phyloP scores from a whole-genome alignment of 1,139 yeast genomes.

The Geotrichum carabidarum region DNA sequence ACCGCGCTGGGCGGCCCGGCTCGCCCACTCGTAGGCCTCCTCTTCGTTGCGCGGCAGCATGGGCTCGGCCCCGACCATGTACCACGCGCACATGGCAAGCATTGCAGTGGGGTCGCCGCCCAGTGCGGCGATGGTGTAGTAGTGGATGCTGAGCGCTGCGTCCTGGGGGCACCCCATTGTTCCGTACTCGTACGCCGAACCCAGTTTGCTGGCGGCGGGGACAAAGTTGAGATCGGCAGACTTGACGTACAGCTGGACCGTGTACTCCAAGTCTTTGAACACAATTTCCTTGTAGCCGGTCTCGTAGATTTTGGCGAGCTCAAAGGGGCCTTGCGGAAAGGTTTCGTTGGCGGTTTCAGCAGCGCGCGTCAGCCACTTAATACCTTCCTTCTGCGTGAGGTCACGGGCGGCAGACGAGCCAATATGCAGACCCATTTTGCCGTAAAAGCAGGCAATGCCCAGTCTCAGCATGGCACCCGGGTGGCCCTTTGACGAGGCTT shows the following conservation, averaged over 20 bases:
- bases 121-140: slow-evolving; percentile 84
- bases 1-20: slow-evolving; percentile 71
- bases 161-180: slow-evolving; percentile 71
- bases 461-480: slow-evolving; percentile 93
- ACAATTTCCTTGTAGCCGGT: slow-evolving; percentile 82
- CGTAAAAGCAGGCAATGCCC: slow-evolving; percentile 79
- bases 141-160: slow-evolving; percentile 80
- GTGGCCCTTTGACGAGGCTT: slow-evolving; percentile 87
- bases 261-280: slow-evolving; percentile 76
- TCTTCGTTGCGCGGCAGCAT: slow-evolving; percentile 69
- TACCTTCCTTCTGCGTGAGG: slow-evolving; percentile 73
- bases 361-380: slow-evolving; percentile 89
- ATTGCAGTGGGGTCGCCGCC: slow-evolving; percentile 88
- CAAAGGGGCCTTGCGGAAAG: slow-evolving; percentile 89
- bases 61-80: slow-evolving; percentile 83
- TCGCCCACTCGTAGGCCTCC: slow-evolving; percentile 94
- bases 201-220: slow-evolving; percentile 74
- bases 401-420: slow-evolving; percentile 30
- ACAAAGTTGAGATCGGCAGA: slow-evolving; percentile 87
- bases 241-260: slow-evolving; percentile 78
- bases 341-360: slow-evolving; percentile 76
- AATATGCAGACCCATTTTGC: slow-evolving; percentile 64
- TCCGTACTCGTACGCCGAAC: slow-evolving; percentile 81
- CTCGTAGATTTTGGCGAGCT: slow-evolving; percentile 78
- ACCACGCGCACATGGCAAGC: slow-evolving; percentile 97